Base-by-base conservation (phyloP, 768 basidiomycete genomes). In the Leucosporidium yakuticum region DNA sequence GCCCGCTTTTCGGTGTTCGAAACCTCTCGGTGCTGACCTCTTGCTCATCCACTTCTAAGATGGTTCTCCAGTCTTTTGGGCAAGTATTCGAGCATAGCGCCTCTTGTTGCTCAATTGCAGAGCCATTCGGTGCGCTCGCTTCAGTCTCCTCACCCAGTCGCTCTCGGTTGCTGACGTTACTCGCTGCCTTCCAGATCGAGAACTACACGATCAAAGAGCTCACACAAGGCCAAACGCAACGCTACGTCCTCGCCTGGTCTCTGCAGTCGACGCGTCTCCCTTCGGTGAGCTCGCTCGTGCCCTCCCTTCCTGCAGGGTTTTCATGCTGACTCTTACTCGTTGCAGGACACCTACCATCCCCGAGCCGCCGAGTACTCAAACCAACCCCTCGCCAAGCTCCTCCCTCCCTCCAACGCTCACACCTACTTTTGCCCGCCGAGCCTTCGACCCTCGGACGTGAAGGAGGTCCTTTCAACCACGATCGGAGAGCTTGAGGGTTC, bases 41-140 rank as follows among this genome's bases (percentile, higher is more conserved):
- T 15, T 44, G 11, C 39, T 15, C 39, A 15, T 2, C 62, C 6
- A 20, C 12, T 2, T 49, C 4, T 17, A 59, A 89, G 90, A 55
- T 97, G 94, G 95, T 97, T 86, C 74, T 93, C 94, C 0, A 91
- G 90, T 7, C 88, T 97, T 84, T 82, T 97, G 0, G 95, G 95
- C 4, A 95, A 91, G 74, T 81, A 88, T 77, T 84, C 88, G 0
- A 91, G 91, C 4, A 81, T 97, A 3, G 77, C 79, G 0, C 79
- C 84, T 4, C 78, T 97, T 11, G 84, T 91, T 0, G 79, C 80
- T 2, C 76, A 82, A 1, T 79, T 96, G 27, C 82, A 82, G 47
- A 71, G 77, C 20, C 63, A 81, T 15, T 76, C 80, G 49, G 87
- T 86, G 68, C 25, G 80, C 71, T 44, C 39, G 39, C 11, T 44